Percentiles rank a stretch among this genome's conserved stretches.
Conservation (phyloP, 805 yeast species). For the Wickerhamomyces strasburgensis region DNA sequence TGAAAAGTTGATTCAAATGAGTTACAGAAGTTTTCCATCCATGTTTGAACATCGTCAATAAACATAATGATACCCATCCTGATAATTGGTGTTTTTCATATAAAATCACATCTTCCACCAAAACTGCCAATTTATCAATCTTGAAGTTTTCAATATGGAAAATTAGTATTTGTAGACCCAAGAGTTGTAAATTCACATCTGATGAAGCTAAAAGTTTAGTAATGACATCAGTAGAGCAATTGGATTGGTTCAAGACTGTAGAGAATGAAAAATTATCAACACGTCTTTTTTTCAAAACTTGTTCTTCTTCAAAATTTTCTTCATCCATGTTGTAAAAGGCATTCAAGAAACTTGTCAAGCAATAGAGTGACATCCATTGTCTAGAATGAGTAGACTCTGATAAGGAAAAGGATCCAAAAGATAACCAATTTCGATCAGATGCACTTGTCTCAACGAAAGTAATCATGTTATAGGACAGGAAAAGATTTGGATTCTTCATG, state of each 20-base stretch:
- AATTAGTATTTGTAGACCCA: conserved; percentile 27
- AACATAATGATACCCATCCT: conserved; percentile 18
- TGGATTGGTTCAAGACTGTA: conserved; percentile 20
- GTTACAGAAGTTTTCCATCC: conserved; percentile 18
- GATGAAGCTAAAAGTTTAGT: conserved; percentile 4
- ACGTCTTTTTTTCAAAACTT: conserved; percentile 26
- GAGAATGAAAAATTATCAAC: conserved; percentile 23
- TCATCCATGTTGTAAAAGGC: conserved; percentile 7
- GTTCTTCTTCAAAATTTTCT: conserved; percentile 1
- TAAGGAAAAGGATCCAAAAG: conserved; percentile 20
- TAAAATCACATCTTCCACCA: conserved; percentile 5
- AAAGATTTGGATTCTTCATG: not conserved
- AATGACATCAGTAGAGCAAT: conserved; percentile 26
- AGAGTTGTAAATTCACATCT: conserved; percentile 2
- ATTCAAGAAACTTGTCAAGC: conserved; percentile 28
- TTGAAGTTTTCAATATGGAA: conserved; percentile 21
- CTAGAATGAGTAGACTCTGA: conserved; percentile 7
- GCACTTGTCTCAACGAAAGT: conserved; percentile 6
- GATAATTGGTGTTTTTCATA: conserved; percentile 11
- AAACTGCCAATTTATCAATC: conserved; percentile 1
- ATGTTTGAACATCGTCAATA: conserved; percentile 15
- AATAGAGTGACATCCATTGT: conserved; percentile 40
- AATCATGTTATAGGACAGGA: conserved; percentile 10
- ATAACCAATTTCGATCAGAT: conserved; percentile 18
- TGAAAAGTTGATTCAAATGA: conserved; percentile 22